Conservation (phyloP, 2,329 filamentous ascomycete species). For the Lasiodiplodia theobromae region DNA sequence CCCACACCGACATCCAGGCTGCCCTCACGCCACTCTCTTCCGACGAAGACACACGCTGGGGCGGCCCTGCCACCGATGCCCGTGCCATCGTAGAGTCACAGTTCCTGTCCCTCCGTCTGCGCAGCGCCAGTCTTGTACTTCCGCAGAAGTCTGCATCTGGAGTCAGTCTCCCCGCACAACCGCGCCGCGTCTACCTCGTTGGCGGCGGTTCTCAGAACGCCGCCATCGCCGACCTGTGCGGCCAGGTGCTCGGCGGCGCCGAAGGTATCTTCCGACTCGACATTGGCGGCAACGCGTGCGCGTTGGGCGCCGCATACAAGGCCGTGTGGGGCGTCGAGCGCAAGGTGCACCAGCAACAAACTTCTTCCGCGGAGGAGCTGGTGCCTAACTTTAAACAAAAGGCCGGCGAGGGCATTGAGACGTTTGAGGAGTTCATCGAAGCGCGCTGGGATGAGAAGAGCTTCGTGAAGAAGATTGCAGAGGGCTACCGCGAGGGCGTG, state of each 20-base stretch:
- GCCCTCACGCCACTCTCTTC: slow-evolving; percentile 50
- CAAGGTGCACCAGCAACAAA: slow-evolving; percentile 33
- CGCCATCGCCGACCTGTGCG: slow-evolving; percentile 84
- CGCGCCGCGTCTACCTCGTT: slow-evolving; percentile 89
- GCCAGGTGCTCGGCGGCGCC: slow-evolving; percentile 84
- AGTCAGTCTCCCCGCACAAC: slow-evolving; percentile 75
- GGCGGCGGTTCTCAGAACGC: slow-evolving; percentile 90
- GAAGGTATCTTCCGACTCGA: slow-evolving; percentile 95
- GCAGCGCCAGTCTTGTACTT: slow-evolving; percentile 76
- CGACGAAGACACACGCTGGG: slow-evolving; percentile 61
- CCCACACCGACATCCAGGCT: slow-evolving; percentile 34
- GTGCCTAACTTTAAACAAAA: slow-evolving; percentile 1
- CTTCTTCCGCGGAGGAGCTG: background rate
- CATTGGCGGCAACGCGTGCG: slow-evolving; percentile 94
- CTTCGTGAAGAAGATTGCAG: slow-evolving; percentile 81
- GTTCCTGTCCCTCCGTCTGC: slow-evolving; percentile 86
- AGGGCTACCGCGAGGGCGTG: slow-evolving; percentile 76
- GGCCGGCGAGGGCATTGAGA: slow-evolving; percentile 59
- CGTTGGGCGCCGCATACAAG: slow-evolving; percentile 92
- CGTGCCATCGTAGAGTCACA: slow-evolving; percentile 94
- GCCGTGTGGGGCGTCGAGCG: slow-evolving; percentile 90
- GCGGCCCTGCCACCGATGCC: slow-evolving; percentile 71
- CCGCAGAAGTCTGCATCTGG: slow-evolving; percentile 50
- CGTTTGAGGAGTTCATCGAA: slow-evolving; percentile 87
- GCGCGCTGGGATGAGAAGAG: slow-evolving; percentile 84